These are phyloP conservation scores for Auricularia cornea DNA, from an alignment of 768 basidiomycete genomes.

Conservation along the genomic window DNA sequence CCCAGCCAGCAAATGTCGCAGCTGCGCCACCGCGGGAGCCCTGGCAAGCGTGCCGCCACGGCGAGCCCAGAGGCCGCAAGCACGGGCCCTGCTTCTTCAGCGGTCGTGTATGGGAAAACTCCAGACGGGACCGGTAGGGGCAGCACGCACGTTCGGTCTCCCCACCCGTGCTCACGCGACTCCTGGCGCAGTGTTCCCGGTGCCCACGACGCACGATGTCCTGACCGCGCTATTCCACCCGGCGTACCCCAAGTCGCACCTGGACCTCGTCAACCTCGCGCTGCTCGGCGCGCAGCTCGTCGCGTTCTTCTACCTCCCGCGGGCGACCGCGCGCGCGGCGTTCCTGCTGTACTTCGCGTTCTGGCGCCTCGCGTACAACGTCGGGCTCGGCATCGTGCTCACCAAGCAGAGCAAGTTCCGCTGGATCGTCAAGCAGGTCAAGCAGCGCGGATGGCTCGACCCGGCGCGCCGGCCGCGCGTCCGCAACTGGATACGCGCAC, in stretches of 20 bases:
- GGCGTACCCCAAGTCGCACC: constrained; percentile 73
- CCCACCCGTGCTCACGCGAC: not conserved
- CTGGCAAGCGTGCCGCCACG: not conserved
- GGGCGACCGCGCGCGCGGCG: constrained; percentile 45
- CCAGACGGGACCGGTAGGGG: constrained; percentile 9
- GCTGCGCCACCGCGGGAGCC: not conserved
- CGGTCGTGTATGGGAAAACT: not conserved
- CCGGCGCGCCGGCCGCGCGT: constrained; percentile 49
- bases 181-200: constrained; percentile 65
- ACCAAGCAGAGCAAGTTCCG: constrained; percentile 92
- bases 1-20: too few species aligned
- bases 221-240: constrained; percentile 80
- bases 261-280: constrained; percentile 79
- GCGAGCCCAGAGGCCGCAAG: not conserved
- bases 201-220: constrained; percentile 88
- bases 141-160: not conserved
- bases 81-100: not conserved
- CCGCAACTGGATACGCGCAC: constrained; percentile 75
- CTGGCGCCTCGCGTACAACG: constrained; percentile 89
- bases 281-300: constrained; percentile 69
- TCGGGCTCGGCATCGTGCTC: constrained; percentile 87
- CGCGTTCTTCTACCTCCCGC: constrained; percentile 63
- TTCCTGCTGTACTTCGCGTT: constrained; percentile 89
- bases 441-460: constrained; percentile 85
- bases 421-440: constrained; percentile 83